phyloP scores from a whole-genome alignment of 164 flowering plant genomes.

The Platanus orientalis region DNA sequence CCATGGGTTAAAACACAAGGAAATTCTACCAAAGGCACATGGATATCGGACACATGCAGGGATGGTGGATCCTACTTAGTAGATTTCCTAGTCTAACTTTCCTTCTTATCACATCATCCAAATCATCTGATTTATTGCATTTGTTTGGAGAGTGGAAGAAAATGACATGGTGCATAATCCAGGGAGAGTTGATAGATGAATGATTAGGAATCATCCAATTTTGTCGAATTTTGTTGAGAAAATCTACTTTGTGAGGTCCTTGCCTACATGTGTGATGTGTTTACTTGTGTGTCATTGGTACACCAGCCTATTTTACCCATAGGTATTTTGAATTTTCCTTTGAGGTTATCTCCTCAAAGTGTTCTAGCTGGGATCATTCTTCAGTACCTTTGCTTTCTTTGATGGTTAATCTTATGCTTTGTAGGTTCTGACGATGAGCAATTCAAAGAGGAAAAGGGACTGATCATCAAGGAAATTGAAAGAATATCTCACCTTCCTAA shows the following conservation, averaged over 20 bases:
- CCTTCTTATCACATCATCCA: neutral
- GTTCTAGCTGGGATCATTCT: neutral
- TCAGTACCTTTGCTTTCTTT: neutral
- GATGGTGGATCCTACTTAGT: no score
- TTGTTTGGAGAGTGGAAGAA: neutral
- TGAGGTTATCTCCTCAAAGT: neutral
- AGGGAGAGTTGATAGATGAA: neutral
- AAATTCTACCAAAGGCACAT: no score
- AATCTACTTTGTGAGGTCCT: neutral
- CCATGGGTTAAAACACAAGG: no score
- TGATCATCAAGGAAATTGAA: conserved; percentile 83
- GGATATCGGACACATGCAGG: no score
- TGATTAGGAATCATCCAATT: neutral
- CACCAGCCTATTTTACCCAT: neutral
- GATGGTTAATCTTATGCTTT: neutral
- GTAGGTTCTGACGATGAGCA: conserved; percentile 84
- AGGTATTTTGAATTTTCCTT: neutral
- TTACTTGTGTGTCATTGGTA: neutral
- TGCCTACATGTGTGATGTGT: neutral
- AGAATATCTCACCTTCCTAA: conserved; percentile 51
- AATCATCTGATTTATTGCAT: neutral
- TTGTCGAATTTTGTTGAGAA: no score
- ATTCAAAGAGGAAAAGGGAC: conserved; percentile 89
- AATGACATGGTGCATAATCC: neutral
- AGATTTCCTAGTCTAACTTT: no score